Conservation (phyloP, 306 rosid species). For the Quercus berberidifolia region DNA sequence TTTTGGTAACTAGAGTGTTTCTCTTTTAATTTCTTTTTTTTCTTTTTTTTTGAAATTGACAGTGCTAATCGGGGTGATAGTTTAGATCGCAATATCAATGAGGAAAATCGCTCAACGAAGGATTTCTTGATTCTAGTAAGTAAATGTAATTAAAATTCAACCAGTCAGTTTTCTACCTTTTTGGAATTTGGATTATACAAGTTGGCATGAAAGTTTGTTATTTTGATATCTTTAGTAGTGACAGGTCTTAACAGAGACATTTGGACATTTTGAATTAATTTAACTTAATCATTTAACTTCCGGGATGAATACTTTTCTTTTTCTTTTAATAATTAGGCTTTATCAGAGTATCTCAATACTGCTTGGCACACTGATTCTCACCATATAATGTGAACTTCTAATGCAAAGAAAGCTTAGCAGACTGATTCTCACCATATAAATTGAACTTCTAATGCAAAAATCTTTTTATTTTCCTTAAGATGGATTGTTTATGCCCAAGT, state of each 20-base stretch:
- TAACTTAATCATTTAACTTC: background rate
- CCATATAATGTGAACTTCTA: too few species aligned
- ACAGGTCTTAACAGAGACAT: background rate
- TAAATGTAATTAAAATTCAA: slow-evolving; percentile 13
- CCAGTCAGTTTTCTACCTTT: slow-evolving; percentile 2
- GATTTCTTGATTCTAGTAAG: slow-evolving; percentile 97
- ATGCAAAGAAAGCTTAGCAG: too few species aligned
- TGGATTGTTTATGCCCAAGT: background rate
- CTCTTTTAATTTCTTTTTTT: background rate
- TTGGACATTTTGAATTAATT: background rate
- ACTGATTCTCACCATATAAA: background rate
- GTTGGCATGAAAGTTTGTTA: background rate
- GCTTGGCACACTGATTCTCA: too few species aligned
- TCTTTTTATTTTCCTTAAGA: background rate
- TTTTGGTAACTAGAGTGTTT: background rate
- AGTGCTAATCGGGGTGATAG: slow-evolving; percentile 94
- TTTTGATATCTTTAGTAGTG: background rate
- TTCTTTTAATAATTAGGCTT: too few species aligned
- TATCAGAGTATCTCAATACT: too few species aligned
- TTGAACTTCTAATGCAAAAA: background rate
- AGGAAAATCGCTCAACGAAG: slow-evolving; percentile 68
- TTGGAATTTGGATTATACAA: background rate
- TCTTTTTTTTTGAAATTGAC: slow-evolving; percentile 29
- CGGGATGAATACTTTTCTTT: background rate
- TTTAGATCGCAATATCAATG: slow-evolving; percentile 87